These are phyloP conservation scores for Talaromyces sp. DNA, from an alignment of 2,329 filamentous ascomycete genomes.

Conservation along the genomic window DNA sequence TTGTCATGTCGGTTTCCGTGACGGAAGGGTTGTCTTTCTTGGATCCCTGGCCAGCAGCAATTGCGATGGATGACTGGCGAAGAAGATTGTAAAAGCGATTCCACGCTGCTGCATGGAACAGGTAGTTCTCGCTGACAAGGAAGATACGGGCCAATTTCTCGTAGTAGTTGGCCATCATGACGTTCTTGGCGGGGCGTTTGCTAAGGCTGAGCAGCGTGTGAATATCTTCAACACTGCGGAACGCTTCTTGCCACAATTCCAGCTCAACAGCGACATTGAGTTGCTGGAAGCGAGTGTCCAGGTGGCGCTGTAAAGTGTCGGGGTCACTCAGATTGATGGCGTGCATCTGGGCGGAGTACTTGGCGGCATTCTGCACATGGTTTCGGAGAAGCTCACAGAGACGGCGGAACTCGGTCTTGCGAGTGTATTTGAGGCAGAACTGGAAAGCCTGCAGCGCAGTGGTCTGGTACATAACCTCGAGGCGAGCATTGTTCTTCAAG, in stretches of 20 bases:
- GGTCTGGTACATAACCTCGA: conserved; percentile 97
- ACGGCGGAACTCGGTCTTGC: conserved; percentile 98
- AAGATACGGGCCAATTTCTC: conserved; percentile 99
- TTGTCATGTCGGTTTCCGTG: conserved; percentile 83
- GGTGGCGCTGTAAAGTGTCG: conserved; percentile 91
- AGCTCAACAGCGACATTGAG: conserved; percentile 96
- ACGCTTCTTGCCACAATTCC: conserved; percentile 98
- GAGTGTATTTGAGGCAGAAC: conserved; percentile 95
- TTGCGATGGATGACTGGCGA: conserved; percentile 77
- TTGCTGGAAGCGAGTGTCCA: conserved; percentile 98
- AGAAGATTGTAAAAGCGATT: conserved; percentile 96
- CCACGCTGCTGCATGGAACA: conserved; percentile 98
- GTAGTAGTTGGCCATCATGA: conserved; percentile 99
- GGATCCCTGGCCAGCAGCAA: conserved; percentile 78
- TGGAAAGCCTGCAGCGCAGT: conserved; percentile 98
- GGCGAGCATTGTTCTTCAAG: conserved; percentile 94
- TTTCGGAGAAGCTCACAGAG: conserved; percentile 97
- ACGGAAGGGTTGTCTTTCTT: conserved; percentile 93
- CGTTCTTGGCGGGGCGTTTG: conserved; percentile 96
- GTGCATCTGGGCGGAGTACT: conserved; percentile 98
- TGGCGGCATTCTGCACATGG: conserved; percentile 97
- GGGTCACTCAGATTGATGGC: conserved; percentile 98
- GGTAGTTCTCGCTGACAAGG: conserved; percentile 97
- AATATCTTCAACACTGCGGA: conserved; percentile 98
- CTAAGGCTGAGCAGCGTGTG: conserved; percentile 95